These are phyloP conservation scores for Russula ochroleuca DNA, from an alignment of 768 basidiomycete genomes.

Conservation along the genomic window DNA sequence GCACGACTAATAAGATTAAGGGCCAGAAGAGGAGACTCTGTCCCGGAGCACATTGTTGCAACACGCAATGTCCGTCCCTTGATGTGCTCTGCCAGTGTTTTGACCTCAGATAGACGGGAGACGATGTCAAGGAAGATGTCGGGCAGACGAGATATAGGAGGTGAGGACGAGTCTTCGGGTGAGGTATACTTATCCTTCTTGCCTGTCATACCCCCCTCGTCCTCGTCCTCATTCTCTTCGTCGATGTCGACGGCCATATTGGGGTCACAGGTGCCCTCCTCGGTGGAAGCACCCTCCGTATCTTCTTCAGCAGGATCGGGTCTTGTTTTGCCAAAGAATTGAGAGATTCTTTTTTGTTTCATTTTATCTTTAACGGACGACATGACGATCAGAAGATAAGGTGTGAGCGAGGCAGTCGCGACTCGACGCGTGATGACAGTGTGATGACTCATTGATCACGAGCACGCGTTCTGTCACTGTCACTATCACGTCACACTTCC, in stretches of 20 bases:
- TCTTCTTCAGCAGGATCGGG: constrained; percentile 18
- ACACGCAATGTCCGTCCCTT: constrained; percentile 82
- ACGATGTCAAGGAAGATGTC: constrained; percentile 76
- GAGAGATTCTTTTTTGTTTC: constrained; percentile 24
- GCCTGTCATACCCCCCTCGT: constrained; percentile 33
- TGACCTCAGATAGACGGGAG: constrained; percentile 58
- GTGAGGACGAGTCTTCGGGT: constrained; percentile 61
- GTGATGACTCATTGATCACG: neutral
- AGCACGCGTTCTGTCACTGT: neutral
- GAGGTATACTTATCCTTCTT: constrained; percentile 41
- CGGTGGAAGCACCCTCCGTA: constrained; percentile 11
- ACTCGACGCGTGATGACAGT: neutral
- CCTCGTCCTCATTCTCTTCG: constrained; percentile 33
- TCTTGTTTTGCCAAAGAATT: constrained; percentile 16
- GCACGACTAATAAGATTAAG: constrained; percentile 78
- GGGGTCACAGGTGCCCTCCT: constrained; percentile 1
- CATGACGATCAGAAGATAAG: constrained; percentile 11
- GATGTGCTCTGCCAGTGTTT: constrained; percentile 59
- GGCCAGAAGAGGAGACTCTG: constrained; percentile 90
- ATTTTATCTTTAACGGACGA: constrained; percentile 21
- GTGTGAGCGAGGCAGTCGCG: neutral
- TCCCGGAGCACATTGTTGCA: constrained; percentile 97
- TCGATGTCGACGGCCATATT: constrained; percentile 7
- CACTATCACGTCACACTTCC: neutral
- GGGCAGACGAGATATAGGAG: constrained; percentile 69